A percentile compares a stretch with the other conserved stretches of the same genome.
These are phyloP conservation scores for Stephania cephalantha DNA, from an alignment of 164 flowering plant genomes.

Conservation along the genomic window DNA sequence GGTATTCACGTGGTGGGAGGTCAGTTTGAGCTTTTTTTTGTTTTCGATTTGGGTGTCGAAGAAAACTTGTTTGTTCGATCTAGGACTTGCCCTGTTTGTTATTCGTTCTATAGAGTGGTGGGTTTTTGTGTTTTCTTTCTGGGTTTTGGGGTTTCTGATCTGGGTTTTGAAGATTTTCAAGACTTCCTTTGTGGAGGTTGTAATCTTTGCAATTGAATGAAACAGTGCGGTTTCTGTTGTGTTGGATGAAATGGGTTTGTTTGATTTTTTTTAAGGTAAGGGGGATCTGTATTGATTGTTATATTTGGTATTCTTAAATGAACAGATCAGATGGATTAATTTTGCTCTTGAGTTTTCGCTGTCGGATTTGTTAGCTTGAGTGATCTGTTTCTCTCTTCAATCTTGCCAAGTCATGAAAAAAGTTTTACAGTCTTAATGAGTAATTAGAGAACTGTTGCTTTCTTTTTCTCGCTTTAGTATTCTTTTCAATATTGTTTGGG, in stretches of 20 bases:
- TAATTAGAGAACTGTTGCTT: too few species aligned
- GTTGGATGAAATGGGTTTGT: not conserved
- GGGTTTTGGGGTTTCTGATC: not conserved
- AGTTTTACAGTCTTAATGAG: too few species aligned
- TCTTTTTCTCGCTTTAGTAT: too few species aligned
- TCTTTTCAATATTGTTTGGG: not conserved
- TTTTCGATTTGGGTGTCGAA: not conserved
- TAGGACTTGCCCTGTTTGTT: not conserved
- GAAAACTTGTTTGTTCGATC: not conserved
- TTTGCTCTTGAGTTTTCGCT: not conserved
- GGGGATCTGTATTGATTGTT: not conserved
- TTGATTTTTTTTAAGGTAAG: too few species aligned
- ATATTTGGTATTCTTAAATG: not conserved
- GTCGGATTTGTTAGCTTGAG: not conserved
- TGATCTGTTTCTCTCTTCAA: not conserved
- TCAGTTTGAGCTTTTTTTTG: not conserved
- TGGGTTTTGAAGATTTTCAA: not conserved
- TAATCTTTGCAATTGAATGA: not conserved
- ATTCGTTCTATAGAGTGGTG: conserved; percentile 4
- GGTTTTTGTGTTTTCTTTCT: not conserved
- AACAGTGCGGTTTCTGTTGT: not conserved
- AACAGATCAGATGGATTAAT: not conserved
- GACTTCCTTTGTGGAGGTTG: not conserved
- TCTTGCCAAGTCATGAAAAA: not conserved
- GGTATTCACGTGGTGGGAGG: conserved; percentile 7